phyloP scores from a whole-genome alignment of 306 rosid species.

The Cicer bijugum region DNA sequence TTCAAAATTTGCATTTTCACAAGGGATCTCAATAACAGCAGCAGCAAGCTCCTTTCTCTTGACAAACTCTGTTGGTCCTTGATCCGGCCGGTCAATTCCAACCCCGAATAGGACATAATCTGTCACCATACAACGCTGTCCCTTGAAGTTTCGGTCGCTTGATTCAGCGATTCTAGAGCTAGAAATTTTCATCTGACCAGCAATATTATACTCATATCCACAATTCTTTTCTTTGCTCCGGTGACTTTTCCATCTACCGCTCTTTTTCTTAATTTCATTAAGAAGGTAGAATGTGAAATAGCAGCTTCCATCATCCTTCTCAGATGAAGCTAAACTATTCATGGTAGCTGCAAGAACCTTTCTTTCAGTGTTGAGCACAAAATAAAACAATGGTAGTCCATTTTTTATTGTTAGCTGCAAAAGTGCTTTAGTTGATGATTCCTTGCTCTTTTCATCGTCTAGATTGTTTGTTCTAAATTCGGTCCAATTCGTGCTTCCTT shows the following conservation, averaged over 20 bases:
- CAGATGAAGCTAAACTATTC: conserved; percentile 58
- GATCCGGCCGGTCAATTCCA: conserved; percentile 57
- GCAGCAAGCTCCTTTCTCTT: conserved; percentile 79
- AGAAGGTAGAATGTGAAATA: conserved; percentile 73
- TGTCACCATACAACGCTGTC: conserved; percentile 47
- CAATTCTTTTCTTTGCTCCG: conserved; percentile 64
- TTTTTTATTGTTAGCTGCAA: conserved; percentile 71
- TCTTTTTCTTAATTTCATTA: conserved; percentile 76
- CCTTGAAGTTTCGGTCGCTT: conserved; percentile 42
- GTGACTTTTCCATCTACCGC: conserved; percentile 73
- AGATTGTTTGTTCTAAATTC: conserved; percentile 49
- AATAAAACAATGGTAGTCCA: conserved; percentile 76
- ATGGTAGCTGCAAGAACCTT: conserved; percentile 71
- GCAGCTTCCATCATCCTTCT: conserved; percentile 64
- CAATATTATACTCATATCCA: conserved; percentile 67
- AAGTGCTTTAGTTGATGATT: conserved; percentile 65
- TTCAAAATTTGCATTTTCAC: conserved; percentile 47
- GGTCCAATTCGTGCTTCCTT: conserved; percentile 51
- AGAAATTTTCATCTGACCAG: conserved; percentile 82
- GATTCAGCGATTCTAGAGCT: conserved; percentile 52
- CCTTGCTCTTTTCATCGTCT: conserved; percentile 52
- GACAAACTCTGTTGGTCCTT: conserved; percentile 50
- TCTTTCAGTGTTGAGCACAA: conserved; percentile 61
- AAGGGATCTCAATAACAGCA: conserved; percentile 62
- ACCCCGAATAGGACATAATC: conserved; percentile 68